Base-by-base conservation (phyloP, 2,329 filamentous ascomycete species). In the Didymella exigua region DNA sequence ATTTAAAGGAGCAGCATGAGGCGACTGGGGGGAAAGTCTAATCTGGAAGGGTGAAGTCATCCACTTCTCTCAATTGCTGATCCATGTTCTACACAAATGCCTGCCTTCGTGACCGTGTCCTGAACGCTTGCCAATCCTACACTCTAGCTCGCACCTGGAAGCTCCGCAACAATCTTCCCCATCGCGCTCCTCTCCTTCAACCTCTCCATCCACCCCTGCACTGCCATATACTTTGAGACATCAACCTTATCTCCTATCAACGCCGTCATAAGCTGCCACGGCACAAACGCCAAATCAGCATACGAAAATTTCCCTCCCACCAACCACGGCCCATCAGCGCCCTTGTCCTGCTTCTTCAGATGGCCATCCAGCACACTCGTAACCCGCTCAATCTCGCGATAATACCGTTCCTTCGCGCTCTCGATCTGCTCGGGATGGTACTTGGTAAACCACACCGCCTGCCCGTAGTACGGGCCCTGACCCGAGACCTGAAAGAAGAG, bases 381-480 rank as follows among this genome's bases (percentile, higher is more conserved):
- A 1, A 84, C 75, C 5, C 81, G 75, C 14, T 72, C 69, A n/a
- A 79, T 72, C 65, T 84, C 79, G 8, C 77, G 74, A 11, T 60
- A 59, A 67, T 84, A 84, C 7, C 81, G 71, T 13, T 78, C 74
- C 18, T 79, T 70, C 9, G 78, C 82, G 6, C 71, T 76, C 1
- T 72, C 73, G 5, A 84, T 4, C 55, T 79, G 75, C 64, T 82
- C 80, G 0, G 65, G 48, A 49, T 76, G 74, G 58, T 60, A 72
- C 27, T 58, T 61, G 8, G 63, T 68, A 59, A 78, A 78, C 76
- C 75, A 77, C 10, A 59, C 55, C 3, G 61, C 64, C 54, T 74
- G 71, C 1, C 72, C 72, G 43, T 63, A 81, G 61, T 81, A 82
- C 0, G 79, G 79, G 1, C 79, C 79, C 58, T 82, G 79, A 7